These are phyloP conservation scores for Hygrophorus russula DNA, from an alignment of 768 basidiomycete species.

Conservation along the genomic window DNA sequence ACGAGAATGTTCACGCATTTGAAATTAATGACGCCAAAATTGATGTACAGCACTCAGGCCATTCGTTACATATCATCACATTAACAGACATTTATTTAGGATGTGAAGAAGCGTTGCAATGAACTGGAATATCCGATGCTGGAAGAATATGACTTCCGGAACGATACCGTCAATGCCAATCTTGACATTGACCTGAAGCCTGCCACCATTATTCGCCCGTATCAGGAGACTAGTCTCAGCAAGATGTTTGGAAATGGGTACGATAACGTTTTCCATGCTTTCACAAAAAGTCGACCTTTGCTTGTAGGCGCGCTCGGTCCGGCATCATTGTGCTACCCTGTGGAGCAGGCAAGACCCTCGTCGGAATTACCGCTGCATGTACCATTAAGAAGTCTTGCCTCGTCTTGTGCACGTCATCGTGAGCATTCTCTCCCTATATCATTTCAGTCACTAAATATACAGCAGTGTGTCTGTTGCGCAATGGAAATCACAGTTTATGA, in stretches of 20 bases:
- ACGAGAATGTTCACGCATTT: constrained; percentile 94
- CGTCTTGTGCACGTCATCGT: constrained; percentile 97
- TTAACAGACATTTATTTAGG: constrained; percentile 31
- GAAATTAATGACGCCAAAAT: constrained; percentile 92
- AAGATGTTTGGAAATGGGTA: constrained; percentile 99
- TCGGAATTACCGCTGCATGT: constrained; percentile 98
- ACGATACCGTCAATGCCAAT: constrained; percentile 93
- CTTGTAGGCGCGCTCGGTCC: constrained; percentile 81
- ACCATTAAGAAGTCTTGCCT: constrained; percentile 99
- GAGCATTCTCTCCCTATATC: constrained; percentile 21
- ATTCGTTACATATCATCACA: constrained; percentile 2
- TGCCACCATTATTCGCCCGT: constrained; percentile 92
- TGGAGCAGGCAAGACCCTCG: constrained; percentile 96
- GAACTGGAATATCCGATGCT: constrained; percentile 97
- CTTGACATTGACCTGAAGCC: constrained; percentile 98
- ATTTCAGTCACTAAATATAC: not conserved
- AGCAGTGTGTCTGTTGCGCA: constrained; percentile 88
- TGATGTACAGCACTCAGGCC: constrained; percentile 43
- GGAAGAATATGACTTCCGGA: constrained; percentile 98
- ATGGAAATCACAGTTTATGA: constrained; percentile 97
- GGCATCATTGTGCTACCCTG: constrained; percentile 98
- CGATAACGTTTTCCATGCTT: constrained; percentile 11
- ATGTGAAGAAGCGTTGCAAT: constrained; percentile 93
- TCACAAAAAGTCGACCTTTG: constrained; percentile 8
- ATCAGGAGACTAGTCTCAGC: constrained; percentile 95